Evolutionary conservation across 2,329 filamentous ascomycete species (phyloP).

Genomic region (Claviceps spartinae): DNA sequence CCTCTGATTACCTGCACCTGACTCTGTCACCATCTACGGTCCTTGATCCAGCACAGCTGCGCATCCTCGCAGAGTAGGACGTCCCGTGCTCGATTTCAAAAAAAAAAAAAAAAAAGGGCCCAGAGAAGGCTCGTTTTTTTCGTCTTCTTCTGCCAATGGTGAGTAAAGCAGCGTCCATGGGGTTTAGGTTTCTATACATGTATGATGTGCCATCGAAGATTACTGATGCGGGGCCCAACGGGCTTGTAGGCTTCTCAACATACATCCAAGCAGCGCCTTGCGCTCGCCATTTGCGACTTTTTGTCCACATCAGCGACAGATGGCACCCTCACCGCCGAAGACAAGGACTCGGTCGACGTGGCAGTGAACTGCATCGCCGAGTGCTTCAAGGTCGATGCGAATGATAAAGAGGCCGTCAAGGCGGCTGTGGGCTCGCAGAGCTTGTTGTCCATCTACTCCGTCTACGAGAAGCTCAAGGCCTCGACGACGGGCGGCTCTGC

Average conservation of each 20-base stretch:
- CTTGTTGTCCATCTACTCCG: constrained; percentile 80
- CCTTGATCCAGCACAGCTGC: no score
- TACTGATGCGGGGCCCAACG: no score
- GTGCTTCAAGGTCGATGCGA: constrained; percentile 87
- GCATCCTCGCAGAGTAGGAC: no score
- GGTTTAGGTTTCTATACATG: no score
- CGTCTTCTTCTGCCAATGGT: no score
- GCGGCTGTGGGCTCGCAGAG: constrained; percentile 76
- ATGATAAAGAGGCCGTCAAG: constrained; percentile 56
- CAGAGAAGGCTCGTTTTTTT: no score
- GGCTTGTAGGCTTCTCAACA: constrained; percentile 21
- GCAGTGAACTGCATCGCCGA: constrained; percentile 90
- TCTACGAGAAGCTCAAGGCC: constrained; percentile 88
- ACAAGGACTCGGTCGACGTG: constrained; percentile 87
- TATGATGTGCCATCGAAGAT: no score
- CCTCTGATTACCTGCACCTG: no score
- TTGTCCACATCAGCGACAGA: constrained; percentile 72
- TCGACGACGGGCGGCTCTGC: constrained; percentile 26
- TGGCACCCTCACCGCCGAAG: constrained; percentile 75
- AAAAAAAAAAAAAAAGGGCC: no score
- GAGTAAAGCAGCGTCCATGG: no score
- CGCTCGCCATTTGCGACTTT: constrained; percentile 95
- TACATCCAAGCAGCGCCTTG: constrained; percentile 66
- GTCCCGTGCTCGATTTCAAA: no score
- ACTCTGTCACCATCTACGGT: no score